Percentiles rank a stretch among this genome's conserved stretches.
Conservation (phyloP, 202 grass and related monocot genomes). For the Musa balbisiana region DNA sequence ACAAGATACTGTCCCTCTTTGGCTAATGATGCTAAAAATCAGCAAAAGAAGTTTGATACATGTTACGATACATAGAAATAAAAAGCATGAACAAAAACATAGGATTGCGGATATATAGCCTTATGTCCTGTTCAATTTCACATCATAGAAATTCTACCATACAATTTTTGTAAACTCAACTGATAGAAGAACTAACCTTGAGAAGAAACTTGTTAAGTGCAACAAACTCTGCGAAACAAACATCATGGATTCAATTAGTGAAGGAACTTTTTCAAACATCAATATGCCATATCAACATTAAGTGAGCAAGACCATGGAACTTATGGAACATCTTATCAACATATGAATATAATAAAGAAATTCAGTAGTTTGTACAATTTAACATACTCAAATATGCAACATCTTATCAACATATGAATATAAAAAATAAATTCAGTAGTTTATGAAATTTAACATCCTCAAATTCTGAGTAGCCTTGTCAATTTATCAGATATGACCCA, state of each 20-base stretch:
- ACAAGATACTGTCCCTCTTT: too few species aligned
- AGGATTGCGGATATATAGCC: neutral
- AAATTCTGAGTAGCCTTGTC: too few species aligned
- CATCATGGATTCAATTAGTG: conserved; percentile 1
- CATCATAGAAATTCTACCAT: neutral
- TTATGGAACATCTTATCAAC: too few species aligned
- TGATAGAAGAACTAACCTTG: conserved; percentile 35
- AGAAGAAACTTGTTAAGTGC: conserved; percentile 71
- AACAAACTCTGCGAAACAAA: conserved; percentile 53
- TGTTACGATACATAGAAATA: neutral
- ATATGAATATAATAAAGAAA: neutral
- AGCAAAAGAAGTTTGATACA: neutral
- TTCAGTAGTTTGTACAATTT: neutral
- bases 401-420: neutral
- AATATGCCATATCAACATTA: neutral
- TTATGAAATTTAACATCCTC: neutral
- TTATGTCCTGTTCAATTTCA: neutral
- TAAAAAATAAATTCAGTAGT: neutral
- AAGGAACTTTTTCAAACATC: conserved; percentile 13
- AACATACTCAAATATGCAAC: too few species aligned
- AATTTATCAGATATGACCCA: too few species aligned
- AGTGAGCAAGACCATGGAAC: neutral
- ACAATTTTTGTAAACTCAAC: neutral
- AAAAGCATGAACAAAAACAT: neutral
- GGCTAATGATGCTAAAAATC: neutral